Evolutionary conservation across 192 early-diverging fungal species (phyloP).

Genomic region (Rhizoclosmatium globosum): DNA sequence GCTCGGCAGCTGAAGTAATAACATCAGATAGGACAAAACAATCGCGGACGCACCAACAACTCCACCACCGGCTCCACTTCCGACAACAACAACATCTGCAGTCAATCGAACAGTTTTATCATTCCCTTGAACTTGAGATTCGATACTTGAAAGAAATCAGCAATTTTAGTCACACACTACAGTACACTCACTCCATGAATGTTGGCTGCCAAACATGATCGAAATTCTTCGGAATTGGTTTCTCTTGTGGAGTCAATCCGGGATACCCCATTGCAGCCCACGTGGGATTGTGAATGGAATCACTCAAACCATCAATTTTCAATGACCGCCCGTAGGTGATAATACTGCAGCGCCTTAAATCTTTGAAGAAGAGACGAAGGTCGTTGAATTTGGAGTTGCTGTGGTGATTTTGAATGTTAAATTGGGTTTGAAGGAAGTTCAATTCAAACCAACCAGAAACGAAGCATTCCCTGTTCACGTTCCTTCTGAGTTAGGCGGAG

Average conservation of each 20-base stretch:
- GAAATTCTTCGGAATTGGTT: conserved; percentile 41
- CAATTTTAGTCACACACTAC: not conserved
- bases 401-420: not conserved
- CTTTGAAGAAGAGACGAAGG: conserved; percentile 26
- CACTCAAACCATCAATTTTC: conserved; percentile 2
- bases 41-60: conserved; percentile 44
- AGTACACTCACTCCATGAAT: conserved; percentile 53
- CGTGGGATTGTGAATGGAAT: conserved; percentile 18
- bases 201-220: conserved; percentile 57
- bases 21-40: not conserved
- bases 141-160: conserved; percentile 35
- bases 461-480: conserved; percentile 20
- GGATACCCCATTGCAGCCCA: conserved; percentile 64
- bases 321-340: conserved; percentile 11
- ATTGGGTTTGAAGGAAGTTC: too few relatives aligned
- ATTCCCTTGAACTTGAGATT: conserved; percentile 18
- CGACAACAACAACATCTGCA: conserved; percentile 74
- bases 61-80: conserved; percentile 75
- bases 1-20: conserved; percentile 58
- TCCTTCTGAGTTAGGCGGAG: conserved; percentile 3
- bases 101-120: conserved; percentile 34
- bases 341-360: conserved; percentile 24
- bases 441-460: not conserved
- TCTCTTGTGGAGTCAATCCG: conserved; percentile 55
- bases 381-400: conserved; percentile 12